Conservation (phyloP, 2,329 filamentous ascomycete genomes). For the Aureobasidium sp. region DNA sequence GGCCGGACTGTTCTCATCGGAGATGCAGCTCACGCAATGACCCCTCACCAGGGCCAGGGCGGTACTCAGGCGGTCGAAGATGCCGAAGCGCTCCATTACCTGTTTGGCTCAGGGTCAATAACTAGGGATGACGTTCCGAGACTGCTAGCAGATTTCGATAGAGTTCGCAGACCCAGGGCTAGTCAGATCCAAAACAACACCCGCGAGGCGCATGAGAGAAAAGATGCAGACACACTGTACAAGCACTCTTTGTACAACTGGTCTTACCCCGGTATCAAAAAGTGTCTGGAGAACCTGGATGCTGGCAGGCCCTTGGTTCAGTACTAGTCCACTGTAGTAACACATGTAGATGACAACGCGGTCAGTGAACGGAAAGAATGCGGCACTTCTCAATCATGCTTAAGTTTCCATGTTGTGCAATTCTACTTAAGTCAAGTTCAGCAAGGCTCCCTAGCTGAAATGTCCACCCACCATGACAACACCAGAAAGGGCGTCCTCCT, state of each 20-base stretch:
- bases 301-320: no score
- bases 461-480: no score
- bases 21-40: constrained; percentile 34
- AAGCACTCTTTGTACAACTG: not conserved
- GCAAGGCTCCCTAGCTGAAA: no score
- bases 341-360: no score
- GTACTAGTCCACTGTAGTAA: no score
- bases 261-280: not conserved
- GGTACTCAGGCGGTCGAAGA: constrained; percentile 39
- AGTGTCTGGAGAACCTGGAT: not conserved
- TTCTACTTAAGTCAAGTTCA: no score
- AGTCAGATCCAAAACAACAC: not conserved
- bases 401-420: no score
- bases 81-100: constrained; percentile 31
- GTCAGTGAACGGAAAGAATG: no score
- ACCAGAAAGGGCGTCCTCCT: no score
- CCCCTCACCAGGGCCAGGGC: constrained; percentile 39
- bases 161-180: not conserved
- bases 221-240: not conserved
- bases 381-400: no score
- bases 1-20: constrained; percentile 26
- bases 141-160: not conserved
- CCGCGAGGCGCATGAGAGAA: not conserved
- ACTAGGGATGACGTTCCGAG: not conserved
- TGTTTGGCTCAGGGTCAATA: constrained; percentile 18